phyloP scores from a whole-genome alignment of 2,329 filamentous ascomycete genomes.

The Fusarium tricinctum region DNA sequence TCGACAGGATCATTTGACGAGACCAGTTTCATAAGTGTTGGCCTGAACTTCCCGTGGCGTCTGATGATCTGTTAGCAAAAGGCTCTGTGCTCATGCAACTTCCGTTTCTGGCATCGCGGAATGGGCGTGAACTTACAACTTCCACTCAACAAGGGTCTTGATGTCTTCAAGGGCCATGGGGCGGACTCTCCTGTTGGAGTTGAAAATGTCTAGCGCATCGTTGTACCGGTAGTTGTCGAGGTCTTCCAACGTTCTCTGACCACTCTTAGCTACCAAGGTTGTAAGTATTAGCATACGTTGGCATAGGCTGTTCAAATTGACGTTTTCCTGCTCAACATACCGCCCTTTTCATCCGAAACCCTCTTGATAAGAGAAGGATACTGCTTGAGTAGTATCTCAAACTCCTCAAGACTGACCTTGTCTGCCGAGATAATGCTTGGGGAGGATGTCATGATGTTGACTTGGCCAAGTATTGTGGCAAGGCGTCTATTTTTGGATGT shows the following conservation, averaged over 20 bases:
- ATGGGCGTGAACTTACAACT: conserved; percentile 67
- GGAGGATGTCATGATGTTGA: conserved; percentile 35
- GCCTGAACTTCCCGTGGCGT: conserved; percentile 73
- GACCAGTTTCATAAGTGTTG: conserved; percentile 71
- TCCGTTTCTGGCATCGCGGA: neutral
- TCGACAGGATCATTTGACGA: conserved; percentile 69
- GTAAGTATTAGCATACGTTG: conserved; percentile 14
- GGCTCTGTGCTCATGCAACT: neutral
- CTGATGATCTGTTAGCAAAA: conserved; percentile 51
- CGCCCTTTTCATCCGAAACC: conserved; percentile 61
- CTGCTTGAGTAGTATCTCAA: conserved; percentile 54
- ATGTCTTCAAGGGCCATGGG: conserved; percentile 70
- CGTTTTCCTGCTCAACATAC: conserved; percentile 52
- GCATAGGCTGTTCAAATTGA: neutral
- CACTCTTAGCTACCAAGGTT: conserved; percentile 58
- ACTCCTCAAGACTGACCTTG: conserved; percentile 52
- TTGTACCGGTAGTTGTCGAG: conserved; percentile 73
- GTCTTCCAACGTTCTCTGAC: conserved; percentile 66
- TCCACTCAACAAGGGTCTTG: conserved; percentile 76
- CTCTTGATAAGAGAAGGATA: conserved; percentile 59
- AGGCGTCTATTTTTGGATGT: neutral
- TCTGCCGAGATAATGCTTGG: conserved; percentile 29
- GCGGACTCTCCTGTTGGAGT: conserved; percentile 50
- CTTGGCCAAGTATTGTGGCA: neutral
- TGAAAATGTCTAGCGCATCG: conserved; percentile 64